These are phyloP conservation scores for Penicillium goetzii DNA, from an alignment of 495 filamentous ascomycete species.

Conservation along the genomic window DNA sequence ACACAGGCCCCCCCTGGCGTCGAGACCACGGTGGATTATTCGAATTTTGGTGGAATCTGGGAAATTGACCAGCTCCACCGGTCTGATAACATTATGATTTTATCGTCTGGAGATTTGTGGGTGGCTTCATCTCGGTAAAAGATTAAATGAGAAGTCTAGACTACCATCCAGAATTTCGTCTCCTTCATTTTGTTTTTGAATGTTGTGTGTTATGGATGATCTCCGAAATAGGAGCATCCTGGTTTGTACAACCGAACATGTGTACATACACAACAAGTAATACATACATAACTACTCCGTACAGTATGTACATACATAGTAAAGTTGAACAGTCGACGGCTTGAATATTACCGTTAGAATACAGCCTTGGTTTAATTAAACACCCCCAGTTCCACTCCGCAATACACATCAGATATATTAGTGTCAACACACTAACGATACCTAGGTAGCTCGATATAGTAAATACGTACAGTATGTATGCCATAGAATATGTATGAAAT, in stretches of 20 bases:
- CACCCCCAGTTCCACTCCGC: neutral
- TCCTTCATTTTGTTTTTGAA: too few relatives aligned
- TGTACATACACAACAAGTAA: too few relatives aligned
- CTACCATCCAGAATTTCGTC: too few relatives aligned
- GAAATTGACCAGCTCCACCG: slow-evolving; percentile 13
- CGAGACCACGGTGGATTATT: slow-evolving; percentile 26
- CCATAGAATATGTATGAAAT: neutral
- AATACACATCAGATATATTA: neutral
- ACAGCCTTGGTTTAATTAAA: neutral
- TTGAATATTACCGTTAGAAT: neutral
- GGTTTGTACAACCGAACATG: too few relatives aligned
- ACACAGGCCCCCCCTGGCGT: slow-evolving; percentile 28
- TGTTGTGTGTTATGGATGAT: neutral
- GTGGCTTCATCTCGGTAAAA: neutral
- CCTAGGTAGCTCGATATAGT: too few relatives aligned
- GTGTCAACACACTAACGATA: neutral
- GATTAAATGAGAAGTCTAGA: neutral
- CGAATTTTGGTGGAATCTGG: slow-evolving; percentile 22
- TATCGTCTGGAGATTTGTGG: neutral
- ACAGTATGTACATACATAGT: too few relatives aligned
- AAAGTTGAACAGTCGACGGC: too few relatives aligned
- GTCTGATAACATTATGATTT: neutral
- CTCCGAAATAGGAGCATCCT: too few relatives aligned
- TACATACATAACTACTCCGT: too few relatives aligned
- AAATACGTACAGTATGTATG: neutral